A percentile compares a stretch with the other conserved stretches of the same genome.
Evolutionary conservation across 257 asterid species (phyloP).

Genomic region (Parsonsia alboflavescens): DNA sequence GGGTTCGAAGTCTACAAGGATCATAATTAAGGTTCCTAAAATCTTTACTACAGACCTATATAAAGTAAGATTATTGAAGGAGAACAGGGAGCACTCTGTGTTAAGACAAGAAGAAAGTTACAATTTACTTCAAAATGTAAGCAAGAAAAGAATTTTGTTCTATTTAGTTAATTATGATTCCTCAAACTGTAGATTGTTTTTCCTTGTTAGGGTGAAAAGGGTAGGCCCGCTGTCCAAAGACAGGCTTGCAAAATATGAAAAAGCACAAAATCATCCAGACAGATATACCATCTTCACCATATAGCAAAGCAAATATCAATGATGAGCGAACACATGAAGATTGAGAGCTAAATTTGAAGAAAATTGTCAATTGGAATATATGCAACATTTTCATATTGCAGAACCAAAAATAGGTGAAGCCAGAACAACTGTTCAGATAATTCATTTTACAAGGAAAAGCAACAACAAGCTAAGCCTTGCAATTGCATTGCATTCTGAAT

Average conservation of each 20-base stretch:
- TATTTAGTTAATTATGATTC: neutral
- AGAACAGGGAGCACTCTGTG: neutral
- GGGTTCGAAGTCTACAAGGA: neutral
- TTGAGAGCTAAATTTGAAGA: neutral
- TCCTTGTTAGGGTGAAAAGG: neutral
- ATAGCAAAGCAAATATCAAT: no score
- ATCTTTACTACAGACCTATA: neutral
- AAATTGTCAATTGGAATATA: no score
- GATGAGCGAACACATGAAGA: neutral
- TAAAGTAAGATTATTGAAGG: neutral
- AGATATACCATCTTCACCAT: neutral
- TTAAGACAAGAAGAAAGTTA: neutral
- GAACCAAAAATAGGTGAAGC: neutral
- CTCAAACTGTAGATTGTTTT: neutral
- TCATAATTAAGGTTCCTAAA: neutral
- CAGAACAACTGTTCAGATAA: neutral
- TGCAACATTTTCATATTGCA: neutral
- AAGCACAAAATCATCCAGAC: no score
- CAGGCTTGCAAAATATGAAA: neutral
- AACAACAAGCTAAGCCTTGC: neutral
- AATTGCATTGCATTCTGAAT: neutral
- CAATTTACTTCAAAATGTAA: neutral
- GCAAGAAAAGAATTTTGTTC: neutral
- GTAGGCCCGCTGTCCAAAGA: neutral
- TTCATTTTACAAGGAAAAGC: neutral